phyloP scores from a whole-genome alignment of 768 basidiomycete species.

The Ephemerocybe angulata region DNA sequence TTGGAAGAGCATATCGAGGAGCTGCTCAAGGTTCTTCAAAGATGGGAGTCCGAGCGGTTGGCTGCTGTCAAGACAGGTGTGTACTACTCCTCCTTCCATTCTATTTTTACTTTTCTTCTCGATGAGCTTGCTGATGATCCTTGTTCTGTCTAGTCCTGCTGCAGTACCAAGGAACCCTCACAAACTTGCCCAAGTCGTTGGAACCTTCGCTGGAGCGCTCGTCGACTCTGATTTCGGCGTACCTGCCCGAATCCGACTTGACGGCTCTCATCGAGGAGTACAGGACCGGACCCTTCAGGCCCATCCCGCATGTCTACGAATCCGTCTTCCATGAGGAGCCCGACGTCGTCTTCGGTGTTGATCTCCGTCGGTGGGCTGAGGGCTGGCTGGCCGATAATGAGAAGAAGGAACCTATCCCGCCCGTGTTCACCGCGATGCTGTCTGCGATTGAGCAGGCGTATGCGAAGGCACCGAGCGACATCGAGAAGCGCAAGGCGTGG shows the following conservation, averaged over 20 bases:
- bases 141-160: constrained; percentile 54
- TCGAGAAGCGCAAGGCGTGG: constrained; percentile 88
- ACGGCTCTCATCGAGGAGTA: constrained; percentile 87
- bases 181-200: constrained; percentile 66
- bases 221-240: constrained; percentile 73
- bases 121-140: neutral
- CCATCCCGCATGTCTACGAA: constrained; percentile 81
- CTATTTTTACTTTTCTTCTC: neutral
- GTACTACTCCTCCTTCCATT: too few species aligned
- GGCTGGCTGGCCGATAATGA: constrained; percentile 62
- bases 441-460: constrained; percentile 63
- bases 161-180: constrained; percentile 81
- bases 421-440: constrained; percentile 68
- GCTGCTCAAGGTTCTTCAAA: constrained; percentile 72
- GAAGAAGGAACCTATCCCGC: constrained; percentile 65
- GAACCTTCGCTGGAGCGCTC: constrained; percentile 66
- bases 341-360: constrained; percentile 89
- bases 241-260: constrained; percentile 84
- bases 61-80: constrained; percentile 80
- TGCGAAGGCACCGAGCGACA: constrained; percentile 51
- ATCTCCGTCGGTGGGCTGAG: constrained; percentile 88
- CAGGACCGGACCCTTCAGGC: constrained; percentile 90
- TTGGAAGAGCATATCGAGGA: constrained; percentile 87
- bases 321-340: constrained; percentile 77
- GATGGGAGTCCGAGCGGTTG: constrained; percentile 82